Evolutionary conservation across 768 basidiomycete species (phyloP), one percentile per base, ranked within the genome.

Genomic region (Auriscalpium microsporum): DNA sequence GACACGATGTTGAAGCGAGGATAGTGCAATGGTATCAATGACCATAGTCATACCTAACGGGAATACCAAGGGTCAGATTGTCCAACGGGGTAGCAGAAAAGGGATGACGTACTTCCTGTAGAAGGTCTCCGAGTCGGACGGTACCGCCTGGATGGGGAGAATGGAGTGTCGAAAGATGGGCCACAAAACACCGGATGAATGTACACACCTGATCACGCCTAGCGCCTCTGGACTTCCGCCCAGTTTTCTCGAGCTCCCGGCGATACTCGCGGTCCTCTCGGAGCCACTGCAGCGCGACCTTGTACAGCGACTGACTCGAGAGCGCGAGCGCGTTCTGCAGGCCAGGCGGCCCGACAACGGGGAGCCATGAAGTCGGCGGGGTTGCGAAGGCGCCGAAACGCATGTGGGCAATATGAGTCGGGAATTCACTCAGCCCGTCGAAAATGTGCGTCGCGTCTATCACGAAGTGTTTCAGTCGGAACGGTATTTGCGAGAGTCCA

Each of bases 391-490:
- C 71, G 4, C 96, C 96, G 48, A 93, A 77, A 23, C 87, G 83
- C 84, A 99, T 87, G 66, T 98, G 96, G 5, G 84, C 83, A 57
- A 98, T 75, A 64, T 95, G 91, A 0, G 94, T 97, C 4, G 96
- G 95, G 73, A 95, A 97, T n/a, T 78, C 70, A 64, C 81, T 80
- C 34, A 98, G 71, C 10, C 94, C 95, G 67, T 98, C 95, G 61
- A 94, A 96, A 63, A 99, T 96, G 69, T 99, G 96, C 1, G 94
- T 97, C 10, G 94, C 93, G 71, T 96, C 91, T 94, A 63, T 16
- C 2, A 4, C 37, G 28, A 37, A 10, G 2, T 37, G 10, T 4
- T n/a, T 48, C 17, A 44, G 45, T 28, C 17, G 7, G 50, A 13
- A 52, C 7, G 8, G 10, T 36, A 37, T 8, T 16, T n/a, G 17